Base-by-base conservation (phyloP, 2,329 filamentous ascomycete species). In the Chaetomium olivaceum region DNA sequence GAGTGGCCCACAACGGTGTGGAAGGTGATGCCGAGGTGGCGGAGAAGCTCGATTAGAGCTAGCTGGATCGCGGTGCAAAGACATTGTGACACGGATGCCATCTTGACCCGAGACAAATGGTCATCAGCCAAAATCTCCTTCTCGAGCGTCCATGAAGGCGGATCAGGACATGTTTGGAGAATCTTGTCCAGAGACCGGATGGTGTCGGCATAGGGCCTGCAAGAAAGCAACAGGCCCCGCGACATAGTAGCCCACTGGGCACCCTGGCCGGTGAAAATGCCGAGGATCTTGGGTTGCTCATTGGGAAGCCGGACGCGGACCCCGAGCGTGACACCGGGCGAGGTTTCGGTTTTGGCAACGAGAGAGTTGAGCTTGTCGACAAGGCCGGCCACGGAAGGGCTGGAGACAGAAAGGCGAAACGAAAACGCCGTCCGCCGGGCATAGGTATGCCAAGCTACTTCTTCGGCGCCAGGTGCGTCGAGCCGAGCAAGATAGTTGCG, bases 1-100 rank as follows among this genome's bases (percentile, higher is more conserved):
- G 77, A 79, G 68, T 80, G 79, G 21, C 79, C 79, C 12, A 80
- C 74, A 3, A 78, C 76, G 4, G 73, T 72, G 56, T 69, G 61
- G 50, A 77, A 76, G 2, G 27, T 51, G 4, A 77, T 63, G 1
- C 72, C 74, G 8, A 76, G 58, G 19, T 68, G 68, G 12, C 58
- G 59, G 3, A 77, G 68, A 5, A 77, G 65, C 36, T 77, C 71
- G 0, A 76, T 70, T 0, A 77, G 69, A 0, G 75, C 83, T 2
- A 87, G 76, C 68, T 87, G 85, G 0, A 87, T 51, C 0, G 84
- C 83, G 0, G 84, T 86, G 60, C 81, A 85, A 0, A 85, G 70
- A 0, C 85, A 81, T 67, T 87, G 84, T 0, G 81, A 78, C 25
- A 84, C 68, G 3, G 77, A 75, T 0, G 81, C 77, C 21, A 76